Base-by-base conservation (phyloP, 108 stramenopile genomes). In the Parietichytrium sp. region DNA sequence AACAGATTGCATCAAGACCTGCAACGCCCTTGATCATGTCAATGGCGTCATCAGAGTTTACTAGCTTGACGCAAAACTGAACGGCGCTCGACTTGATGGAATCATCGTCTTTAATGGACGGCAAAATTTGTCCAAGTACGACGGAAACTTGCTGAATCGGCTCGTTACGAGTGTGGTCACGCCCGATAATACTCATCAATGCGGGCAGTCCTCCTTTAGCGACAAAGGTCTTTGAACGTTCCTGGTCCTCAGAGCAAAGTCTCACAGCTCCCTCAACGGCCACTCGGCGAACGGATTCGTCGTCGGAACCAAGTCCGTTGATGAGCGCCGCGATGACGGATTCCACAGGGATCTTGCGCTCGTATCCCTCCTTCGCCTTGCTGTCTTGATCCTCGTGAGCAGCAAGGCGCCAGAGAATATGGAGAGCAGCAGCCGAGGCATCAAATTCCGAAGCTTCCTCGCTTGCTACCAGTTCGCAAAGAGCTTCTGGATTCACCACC, bases 371-470 rank as follows among this genome's bases (percentile, higher is more conserved):
- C n/a, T n/a, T n/a, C 16, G 49, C 16, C 55, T 72, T 72, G 30
- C 38, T 38, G 8, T 72, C 55, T 18, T 72, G 36, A 4, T 38
- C 8, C 55, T 72, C 42, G 30, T n/a, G n/a, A n/a, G n/a, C n/a
- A n/a, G 25, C 55, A 18, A 72, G 42, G 13, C 55, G 30, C 55
- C 55, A 72, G 55, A 72, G 55, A 30, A 72, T 72, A 31, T 72
- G 33, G 15, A 72, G 55, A 38, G 36, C 33, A n/a, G 55, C 55
- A n/a, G 55, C 55, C 15, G 55, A 30, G 30, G 36, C 55, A n/a
- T 30, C 33, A 20, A 72, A 42, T 8, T 23, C 20, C 29, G 30
- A 12, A 20, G 55, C 55, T 18, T 33, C 55, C 20, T 72, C 36
- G 13, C 33, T 7, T 30, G 33, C 55, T n/a, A 72, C 55, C 6